These are phyloP conservation scores for Cyberlindnera nakhonratchasimensis DNA, from an alignment of 805 yeast species.

Conservation along the genomic window DNA sequence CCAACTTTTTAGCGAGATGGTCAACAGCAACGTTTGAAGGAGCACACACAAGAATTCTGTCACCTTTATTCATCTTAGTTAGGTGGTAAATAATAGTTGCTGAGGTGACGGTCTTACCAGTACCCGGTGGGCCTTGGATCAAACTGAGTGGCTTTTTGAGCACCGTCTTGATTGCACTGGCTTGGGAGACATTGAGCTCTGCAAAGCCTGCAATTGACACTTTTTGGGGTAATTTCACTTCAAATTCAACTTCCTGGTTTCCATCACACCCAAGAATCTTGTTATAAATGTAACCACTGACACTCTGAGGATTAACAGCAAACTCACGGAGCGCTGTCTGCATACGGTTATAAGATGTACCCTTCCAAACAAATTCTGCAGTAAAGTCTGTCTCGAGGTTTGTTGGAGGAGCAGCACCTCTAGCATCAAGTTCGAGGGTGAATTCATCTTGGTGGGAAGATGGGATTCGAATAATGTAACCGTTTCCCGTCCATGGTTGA, in stretches of 20 bases:
- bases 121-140: slow-evolving; percentile 96
- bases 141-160: slow-evolving; percentile 69
- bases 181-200: slow-evolving; percentile 73
- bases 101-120: slow-evolving; percentile 93
- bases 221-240: slow-evolving; percentile 54
- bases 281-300: slow-evolving; percentile 72
- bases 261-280: slow-evolving; percentile 79
- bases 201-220: slow-evolving; percentile 67
- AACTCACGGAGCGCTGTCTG: slow-evolving; percentile 69
- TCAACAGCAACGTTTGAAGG: slow-evolving; percentile 96
- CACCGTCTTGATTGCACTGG: slow-evolving; percentile 68
- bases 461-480: slow-evolving; percentile 71
- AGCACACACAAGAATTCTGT: slow-evolving; percentile 81
- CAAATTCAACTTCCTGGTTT: slow-evolving; percentile 57
- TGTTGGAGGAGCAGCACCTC: slow-evolving; percentile 50
- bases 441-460: slow-evolving; percentile 61
- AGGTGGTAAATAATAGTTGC: slow-evolving; percentile 83
- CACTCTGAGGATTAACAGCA: slow-evolving; percentile 66
- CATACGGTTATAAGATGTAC: slow-evolving; percentile 79
- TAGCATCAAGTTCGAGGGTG: slow-evolving; percentile 60
- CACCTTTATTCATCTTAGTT: slow-evolving; percentile 49
- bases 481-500: slow-evolving; percentile 69
- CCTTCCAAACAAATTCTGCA: slow-evolving; percentile 88
- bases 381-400: slow-evolving; percentile 63
- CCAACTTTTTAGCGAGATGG: slow-evolving; percentile 74